Evolutionary conservation across 2,329 filamentous ascomycete species (phyloP), one percentile per base, ranked within the genome.

Genomic region (Neoarthrinium moseri): DNA sequence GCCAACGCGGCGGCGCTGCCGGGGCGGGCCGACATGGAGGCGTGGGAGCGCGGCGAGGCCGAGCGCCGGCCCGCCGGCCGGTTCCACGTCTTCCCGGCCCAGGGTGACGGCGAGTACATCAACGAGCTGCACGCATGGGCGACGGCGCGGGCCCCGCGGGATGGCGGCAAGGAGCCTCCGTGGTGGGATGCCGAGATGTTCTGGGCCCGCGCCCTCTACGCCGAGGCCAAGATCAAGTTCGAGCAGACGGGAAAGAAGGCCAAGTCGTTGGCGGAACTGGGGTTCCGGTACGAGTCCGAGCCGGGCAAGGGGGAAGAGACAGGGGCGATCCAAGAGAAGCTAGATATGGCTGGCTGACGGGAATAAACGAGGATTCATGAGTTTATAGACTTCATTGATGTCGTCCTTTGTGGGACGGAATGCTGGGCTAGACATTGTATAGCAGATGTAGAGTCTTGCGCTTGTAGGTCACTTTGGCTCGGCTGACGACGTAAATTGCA

Each of bases 141-240:
- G 12, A 61, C 70, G 49, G 64, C 3, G 41, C 39, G 5, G 46
- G 35, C 6, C 42, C 22, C 6, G 38, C 15, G 57, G 51, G 69
- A 69, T 1, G 63, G 67, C 12, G 85, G 86, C 2, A 92, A 90
- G 64, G 66, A 76, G 52, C 84, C 89, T 22, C 85, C 85, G 3
- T 69, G 69, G 21, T 96, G 91, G 91, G 76, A 78, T 7, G 78
- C 82, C 37, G 79, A 83, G 64, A 71, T 86, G 55, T 79, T 82
- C 43, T 95, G 89, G 89, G 77, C 86, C 58, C 75, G 91, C 15
- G 74, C 78, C 47, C 73, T 83, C 4, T 87, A 87, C 55, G 74
- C 78, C 0, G 74, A 83, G 11, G 87, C 91, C 27, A 87, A 89
- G 64, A 77, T 83, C 55, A 79, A 77, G 23, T 96, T 94, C 62